phyloP scores from a whole-genome alignment of 2,329 filamentous ascomycete species.

The Monilinia fructicola region DNA sequence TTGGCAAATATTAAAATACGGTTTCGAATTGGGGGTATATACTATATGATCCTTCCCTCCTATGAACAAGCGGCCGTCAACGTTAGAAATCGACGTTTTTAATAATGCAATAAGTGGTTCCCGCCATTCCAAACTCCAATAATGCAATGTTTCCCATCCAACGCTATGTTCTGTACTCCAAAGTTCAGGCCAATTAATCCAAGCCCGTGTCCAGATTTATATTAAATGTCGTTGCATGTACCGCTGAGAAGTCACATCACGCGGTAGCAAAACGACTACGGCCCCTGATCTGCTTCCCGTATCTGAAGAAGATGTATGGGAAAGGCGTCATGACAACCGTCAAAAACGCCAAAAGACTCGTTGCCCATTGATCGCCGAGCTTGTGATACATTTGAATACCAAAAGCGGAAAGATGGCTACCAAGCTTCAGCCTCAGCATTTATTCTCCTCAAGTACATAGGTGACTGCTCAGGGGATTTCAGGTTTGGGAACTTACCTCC shows the following conservation, averaged over 20 bases:
- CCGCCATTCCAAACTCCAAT: background rate
- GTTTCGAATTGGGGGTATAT: slow-evolving; percentile 8
- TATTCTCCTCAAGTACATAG: slow-evolving; percentile 14
- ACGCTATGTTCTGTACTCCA: slow-evolving; percentile 10
- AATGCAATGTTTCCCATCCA: slow-evolving; percentile 4
- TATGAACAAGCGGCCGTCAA: background rate
- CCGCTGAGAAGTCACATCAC: slow-evolving; percentile 22
- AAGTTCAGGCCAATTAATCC: slow-evolving; percentile 10
- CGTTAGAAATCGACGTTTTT: slow-evolving; percentile 12
- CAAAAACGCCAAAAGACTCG: slow-evolving; percentile 60
- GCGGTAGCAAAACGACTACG: slow-evolving; percentile 53
- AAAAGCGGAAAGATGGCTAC: slow-evolving; percentile 71
- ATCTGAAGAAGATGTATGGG: slow-evolving; percentile 62
- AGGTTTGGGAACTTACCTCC: slow-evolving; percentile 45
- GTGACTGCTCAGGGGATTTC: slow-evolving; percentile 3
- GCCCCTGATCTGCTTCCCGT: slow-evolving; percentile 56
- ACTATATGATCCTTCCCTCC: slow-evolving; percentile 4
- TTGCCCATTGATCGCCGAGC: slow-evolving; percentile 70
- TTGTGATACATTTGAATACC: slow-evolving; percentile 69
- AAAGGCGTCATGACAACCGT: slow-evolving; percentile 63
- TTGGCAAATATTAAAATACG: background rate
- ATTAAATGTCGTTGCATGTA: slow-evolving; percentile 14
- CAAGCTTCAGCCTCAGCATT: slow-evolving; percentile 28
- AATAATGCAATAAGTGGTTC: slow-evolving; percentile 3
- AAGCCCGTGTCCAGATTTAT: slow-evolving; percentile 19